These are phyloP conservation scores for Chaetomium globosum DNA, from an alignment of 2,329 filamentous ascomycete genomes.

Conservation along the genomic window DNA sequence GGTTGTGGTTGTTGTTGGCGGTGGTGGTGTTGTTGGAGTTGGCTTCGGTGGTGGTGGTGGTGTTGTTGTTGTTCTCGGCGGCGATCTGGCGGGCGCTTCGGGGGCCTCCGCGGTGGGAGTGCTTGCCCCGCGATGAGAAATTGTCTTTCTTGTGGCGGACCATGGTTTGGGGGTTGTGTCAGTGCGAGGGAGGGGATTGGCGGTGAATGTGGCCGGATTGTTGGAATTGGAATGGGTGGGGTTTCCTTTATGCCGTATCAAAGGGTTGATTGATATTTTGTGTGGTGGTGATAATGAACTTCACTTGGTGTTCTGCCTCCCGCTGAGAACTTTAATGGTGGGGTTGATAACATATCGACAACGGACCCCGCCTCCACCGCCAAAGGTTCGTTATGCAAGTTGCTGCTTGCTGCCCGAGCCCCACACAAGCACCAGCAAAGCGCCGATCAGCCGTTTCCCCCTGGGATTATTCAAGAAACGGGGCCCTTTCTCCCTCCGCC, in stretches of 20 bases:
- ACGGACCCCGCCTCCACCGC: constrained; percentile 24
- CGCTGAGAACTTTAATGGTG: constrained; percentile 17
- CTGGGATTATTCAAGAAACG: constrained; percentile 31
- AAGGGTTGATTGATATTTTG: neutral
- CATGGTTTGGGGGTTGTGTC: constrained; percentile 57
- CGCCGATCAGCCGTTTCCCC: constrained; percentile 18
- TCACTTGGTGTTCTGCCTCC: neutral
- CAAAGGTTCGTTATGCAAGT: constrained; percentile 17
- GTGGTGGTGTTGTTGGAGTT: constrained; percentile 39
- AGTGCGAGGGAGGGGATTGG: neutral
- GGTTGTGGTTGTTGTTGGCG: constrained; percentile 19
- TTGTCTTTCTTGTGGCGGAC: constrained; percentile 95
- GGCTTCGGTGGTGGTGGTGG: constrained; percentile 34
- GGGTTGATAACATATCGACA: constrained; percentile 17
- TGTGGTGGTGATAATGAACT: neutral
- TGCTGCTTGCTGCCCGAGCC: constrained; percentile 18
- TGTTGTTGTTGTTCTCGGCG: constrained; percentile 45
- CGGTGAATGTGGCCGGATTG: neutral
- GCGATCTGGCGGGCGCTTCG: constrained; percentile 54
- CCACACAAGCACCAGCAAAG: constrained; percentile 14
- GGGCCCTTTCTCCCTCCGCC: constrained; percentile 18
- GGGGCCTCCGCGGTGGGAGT: constrained; percentile 61
- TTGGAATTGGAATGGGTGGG: neutral
- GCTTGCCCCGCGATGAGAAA: constrained; percentile 72
- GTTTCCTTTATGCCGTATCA: neutral